Evolutionary conservation across 805 yeast species (phyloP).

Genomic region (Saccharomycopsis sp.): DNA sequence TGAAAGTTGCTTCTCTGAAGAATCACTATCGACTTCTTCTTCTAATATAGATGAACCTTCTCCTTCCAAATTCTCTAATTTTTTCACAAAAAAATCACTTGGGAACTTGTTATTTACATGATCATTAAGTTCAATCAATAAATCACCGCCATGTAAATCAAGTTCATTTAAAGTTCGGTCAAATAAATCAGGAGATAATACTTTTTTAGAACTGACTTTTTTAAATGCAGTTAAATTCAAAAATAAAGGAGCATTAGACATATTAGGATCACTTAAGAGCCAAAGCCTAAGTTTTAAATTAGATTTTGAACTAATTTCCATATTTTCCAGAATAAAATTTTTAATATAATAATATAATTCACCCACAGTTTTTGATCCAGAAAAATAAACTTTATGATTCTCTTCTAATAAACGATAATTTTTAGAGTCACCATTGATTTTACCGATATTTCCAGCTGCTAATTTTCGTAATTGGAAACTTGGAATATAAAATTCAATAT

Average conservation of each 20-base stretch:
- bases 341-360: constrained; percentile 8
- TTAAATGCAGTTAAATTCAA: constrained; percentile 8
- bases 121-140: constrained; percentile 9
- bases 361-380: constrained; percentile 3
- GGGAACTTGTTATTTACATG: constrained; percentile 6
- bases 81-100: constrained; percentile 1
- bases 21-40: constrained; percentile 12
- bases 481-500: constrained; percentile 9
- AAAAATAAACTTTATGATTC: constrained; percentile 6
- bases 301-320: neutral
- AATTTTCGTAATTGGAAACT: constrained; percentile 6
- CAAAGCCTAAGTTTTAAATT: constrained; percentile 8
- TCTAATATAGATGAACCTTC: neutral
- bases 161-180: neutral
- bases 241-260: constrained; percentile 5
- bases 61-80: constrained; percentile 4
- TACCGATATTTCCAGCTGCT: constrained; percentile 2
- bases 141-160: constrained; percentile 8
- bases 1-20: neutral
- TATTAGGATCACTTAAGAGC: constrained; percentile 5
- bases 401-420: neutral
- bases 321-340: constrained; percentile 1
- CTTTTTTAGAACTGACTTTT: constrained; percentile 2
- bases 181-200: constrained; percentile 1
- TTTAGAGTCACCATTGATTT: neutral